Evolutionary conservation across 2,329 filamentous ascomycete genomes (phyloP).

Genomic region (Furcasterigmium furcatum): DNA sequence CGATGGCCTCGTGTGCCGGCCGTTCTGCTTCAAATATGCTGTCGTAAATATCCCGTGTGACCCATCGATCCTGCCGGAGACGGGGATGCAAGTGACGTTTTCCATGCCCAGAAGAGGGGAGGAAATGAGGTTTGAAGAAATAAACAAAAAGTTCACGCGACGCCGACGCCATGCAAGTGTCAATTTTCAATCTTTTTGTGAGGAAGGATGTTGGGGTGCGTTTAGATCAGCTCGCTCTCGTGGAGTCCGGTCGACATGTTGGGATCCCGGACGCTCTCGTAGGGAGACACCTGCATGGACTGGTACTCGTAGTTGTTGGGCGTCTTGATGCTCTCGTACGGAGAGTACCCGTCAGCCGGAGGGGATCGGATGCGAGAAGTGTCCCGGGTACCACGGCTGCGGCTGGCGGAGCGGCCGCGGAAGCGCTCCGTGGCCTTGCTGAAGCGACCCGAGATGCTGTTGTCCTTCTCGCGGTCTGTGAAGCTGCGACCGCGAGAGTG

Average conservation of each 20-base stretch:
- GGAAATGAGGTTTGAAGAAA: slow-evolving; percentile 20
- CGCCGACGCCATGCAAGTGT: slow-evolving; percentile 31
- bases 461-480: slow-evolving; percentile 34
- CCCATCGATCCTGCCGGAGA: slow-evolving; percentile 1
- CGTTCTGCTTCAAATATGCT: not conserved
- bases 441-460: slow-evolving; percentile 49
- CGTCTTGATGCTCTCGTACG: slow-evolving; percentile 39
- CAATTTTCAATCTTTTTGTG: slow-evolving; percentile 14
- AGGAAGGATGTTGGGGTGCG: slow-evolving; percentile 2
- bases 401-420: slow-evolving; percentile 55
- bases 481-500: slow-evolving; percentile 57
- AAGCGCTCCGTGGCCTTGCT: slow-evolving; percentile 58
- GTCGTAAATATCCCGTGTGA: slow-evolving; percentile 4
- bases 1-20: not conserved
- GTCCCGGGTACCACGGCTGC: slow-evolving; percentile 44
- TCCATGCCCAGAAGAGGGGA: not conserved
- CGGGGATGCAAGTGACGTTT: slow-evolving; percentile 10
- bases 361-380: slow-evolving; percentile 29
- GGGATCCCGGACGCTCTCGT: slow-evolving; percentile 39
- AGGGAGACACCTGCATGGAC: slow-evolving; percentile 31
- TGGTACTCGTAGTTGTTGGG: slow-evolving; percentile 34
- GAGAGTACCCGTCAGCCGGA: slow-evolving; percentile 31
- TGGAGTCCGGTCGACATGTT: slow-evolving; percentile 47
- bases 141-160: slow-evolving; percentile 27
- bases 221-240: slow-evolving; percentile 53